Percentiles rank a stretch among this genome's conserved stretches.
Evolutionary conservation across 495 filamentous ascomycete species (phyloP).

Genomic region (Aspergillus kassunensis): DNA sequence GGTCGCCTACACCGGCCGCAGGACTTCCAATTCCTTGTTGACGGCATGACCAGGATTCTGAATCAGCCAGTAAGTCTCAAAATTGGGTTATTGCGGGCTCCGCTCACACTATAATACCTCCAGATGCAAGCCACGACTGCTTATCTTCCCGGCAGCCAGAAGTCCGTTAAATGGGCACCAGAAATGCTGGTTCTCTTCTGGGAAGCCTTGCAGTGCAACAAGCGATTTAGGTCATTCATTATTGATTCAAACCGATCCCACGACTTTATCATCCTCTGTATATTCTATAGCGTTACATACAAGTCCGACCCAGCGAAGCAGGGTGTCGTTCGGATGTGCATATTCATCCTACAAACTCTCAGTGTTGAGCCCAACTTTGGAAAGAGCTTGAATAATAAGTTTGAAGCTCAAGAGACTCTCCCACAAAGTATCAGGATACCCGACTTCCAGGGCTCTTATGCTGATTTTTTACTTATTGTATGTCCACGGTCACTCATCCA

Average conservation of each 20-base stretch:
- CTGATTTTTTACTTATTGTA: conserved; percentile 87
- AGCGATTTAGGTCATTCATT: conserved; percentile 93
- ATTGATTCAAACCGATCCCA: conserved; percentile 91
- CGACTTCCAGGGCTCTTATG: conserved; percentile 87
- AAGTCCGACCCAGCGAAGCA: conserved; percentile 82
- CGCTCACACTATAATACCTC: too few species aligned
- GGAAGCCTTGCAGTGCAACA: conserved; percentile 97
- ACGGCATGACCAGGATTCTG: conserved; percentile 90
- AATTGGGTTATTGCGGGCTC: too few species aligned
- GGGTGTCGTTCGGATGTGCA: conserved; percentile 91
- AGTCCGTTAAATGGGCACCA: conserved; percentile 79
- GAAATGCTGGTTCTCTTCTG: conserved; percentile 98
- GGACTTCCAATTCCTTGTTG: conserved; percentile 96
- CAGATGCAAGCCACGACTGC: conserved; percentile 79
- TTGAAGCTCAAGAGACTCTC: conserved; percentile 84
- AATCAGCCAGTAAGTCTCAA: conserved; percentile 75
- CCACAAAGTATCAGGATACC: conserved; percentile 74
- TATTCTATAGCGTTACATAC: conserved; percentile 91
- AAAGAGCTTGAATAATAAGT: conserved; percentile 80
- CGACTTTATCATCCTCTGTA: conserved; percentile 84
- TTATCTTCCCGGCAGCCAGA: conserved; percentile 84
- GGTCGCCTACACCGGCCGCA: conserved; percentile 88
- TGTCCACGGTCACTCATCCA: background rate
- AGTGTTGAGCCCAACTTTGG: conserved; percentile 92
- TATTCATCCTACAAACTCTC: conserved; percentile 92